phyloP scores from a whole-genome alignment of 306 rosid genomes.

The Begonia fuchsioides region DNA sequence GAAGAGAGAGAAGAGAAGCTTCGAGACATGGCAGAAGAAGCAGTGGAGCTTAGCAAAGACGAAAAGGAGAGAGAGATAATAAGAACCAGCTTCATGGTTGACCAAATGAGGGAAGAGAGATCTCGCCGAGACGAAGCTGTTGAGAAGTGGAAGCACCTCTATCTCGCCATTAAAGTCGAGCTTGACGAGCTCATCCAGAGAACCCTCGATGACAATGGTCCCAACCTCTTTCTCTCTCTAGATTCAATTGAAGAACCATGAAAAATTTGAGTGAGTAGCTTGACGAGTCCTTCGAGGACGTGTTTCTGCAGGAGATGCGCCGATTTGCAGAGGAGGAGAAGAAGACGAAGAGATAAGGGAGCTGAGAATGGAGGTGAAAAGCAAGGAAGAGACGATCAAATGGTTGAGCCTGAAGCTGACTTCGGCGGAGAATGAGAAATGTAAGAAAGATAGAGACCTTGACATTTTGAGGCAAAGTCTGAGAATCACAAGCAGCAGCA shows the following conservation, averaged over 20 bases:
- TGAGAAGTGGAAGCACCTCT: conserved; percentile 94
- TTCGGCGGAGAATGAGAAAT: conserved; percentile 40
- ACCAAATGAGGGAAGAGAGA: conserved; percentile 63
- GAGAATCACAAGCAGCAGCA: conserved; percentile 42
- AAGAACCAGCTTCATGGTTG: conserved; percentile 31
- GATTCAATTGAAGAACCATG: too few species aligned
- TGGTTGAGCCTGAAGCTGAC: conserved; percentile 24
- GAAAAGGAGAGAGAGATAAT: conserved; percentile 35
- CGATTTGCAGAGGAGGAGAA: conserved; percentile 1
- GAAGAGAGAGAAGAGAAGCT: conserved; percentile 49
- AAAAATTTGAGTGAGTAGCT: too few species aligned
- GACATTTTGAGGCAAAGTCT: conserved; percentile 86
- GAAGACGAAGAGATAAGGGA: conserved; percentile 61
- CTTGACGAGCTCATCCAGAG: conserved; percentile 91
- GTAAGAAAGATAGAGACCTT: conserved; percentile 55
- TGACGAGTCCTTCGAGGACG: too few species aligned
- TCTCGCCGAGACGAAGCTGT: conserved; percentile 71
- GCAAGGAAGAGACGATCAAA: conserved; percentile 48
- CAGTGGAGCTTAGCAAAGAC: conserved; percentile 1
- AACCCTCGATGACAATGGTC: conserved; percentile 32
- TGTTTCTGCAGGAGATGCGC: too few species aligned
- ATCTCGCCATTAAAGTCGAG: conserved; percentile 71
- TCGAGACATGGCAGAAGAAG: conserved; percentile 23
- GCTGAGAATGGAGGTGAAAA: conserved; percentile 37
- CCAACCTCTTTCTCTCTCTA: conserved; percentile 1